Evolutionary conservation across 1,284 basidiomycete species (phyloP).

Genomic region (Coniferiporia sulphurascens): DNA sequence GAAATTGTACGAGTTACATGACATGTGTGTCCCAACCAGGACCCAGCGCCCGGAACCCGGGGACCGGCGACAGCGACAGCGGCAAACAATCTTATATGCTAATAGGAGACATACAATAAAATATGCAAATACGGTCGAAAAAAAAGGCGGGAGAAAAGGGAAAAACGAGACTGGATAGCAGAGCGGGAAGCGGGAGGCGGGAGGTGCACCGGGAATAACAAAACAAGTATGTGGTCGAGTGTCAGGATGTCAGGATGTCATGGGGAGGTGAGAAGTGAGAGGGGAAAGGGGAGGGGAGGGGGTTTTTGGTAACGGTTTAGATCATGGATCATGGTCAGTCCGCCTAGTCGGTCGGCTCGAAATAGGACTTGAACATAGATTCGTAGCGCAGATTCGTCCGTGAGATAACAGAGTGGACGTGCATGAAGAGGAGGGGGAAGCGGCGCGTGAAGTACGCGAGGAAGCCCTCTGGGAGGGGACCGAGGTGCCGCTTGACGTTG

Average conservation of each 20-base stretch:
- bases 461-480: constrained; percentile 89
- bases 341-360: constrained; percentile 55
- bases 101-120: background rate
- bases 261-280: too few relatives aligned
- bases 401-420: constrained; percentile 81
- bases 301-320: too few relatives aligned
- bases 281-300: too few relatives aligned
- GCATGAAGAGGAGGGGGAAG: constrained; percentile 89
- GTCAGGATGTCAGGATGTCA: too few relatives aligned
- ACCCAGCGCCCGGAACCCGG: too few relatives aligned
- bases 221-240: too few relatives aligned
- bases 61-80: background rate
- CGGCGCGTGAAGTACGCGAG: constrained; percentile 87
- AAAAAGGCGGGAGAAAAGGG: background rate
- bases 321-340: too few relatives aligned
- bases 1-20: background rate
- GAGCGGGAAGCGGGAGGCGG: too few relatives aligned
- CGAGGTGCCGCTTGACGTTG: constrained; percentile 81
- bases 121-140: background rate
- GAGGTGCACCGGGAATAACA: too few relatives aligned
- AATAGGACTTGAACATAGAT: constrained; percentile 84
- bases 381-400: constrained; percentile 65
- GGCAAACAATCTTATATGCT: background rate
- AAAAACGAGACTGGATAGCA: background rate
- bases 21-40: too few relatives aligned